Evolutionary conservation across 2,329 filamentous ascomycete genomes (phyloP), one percentile per base, ranked within the genome.

Genomic region (Calonectria pteridis): DNA sequence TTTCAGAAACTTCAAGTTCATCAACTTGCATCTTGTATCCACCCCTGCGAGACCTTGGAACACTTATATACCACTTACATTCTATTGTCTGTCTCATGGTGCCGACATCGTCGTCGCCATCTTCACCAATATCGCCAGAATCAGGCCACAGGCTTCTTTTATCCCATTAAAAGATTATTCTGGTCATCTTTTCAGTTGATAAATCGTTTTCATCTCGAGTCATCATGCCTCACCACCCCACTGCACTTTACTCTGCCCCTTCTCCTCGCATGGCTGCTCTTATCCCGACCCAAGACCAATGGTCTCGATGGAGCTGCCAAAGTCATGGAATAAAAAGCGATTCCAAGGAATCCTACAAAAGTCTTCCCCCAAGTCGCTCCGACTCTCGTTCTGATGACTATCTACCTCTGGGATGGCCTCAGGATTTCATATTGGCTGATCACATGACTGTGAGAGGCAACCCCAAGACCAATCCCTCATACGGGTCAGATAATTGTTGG

Each of bases 21-120:
- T 65, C 55, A 49, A 55, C 67, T 74, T 75, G 26, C 75, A 78
- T 80, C 78, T 67, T 65, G 71, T 72, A 58, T 62, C 62, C 71
- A 31, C 68, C 40, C 53, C 43, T 40, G 43, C 66, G 51, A 73
- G 28, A 62, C 64, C 43, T 49, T 62, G 68, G 6, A 64, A 64
- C 69, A 67, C 53, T 59, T 66, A 65, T 73, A 64, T 46, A 55
- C 46, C 10, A 63, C 33, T 46, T 35, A 28, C 29, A 50, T 43
- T 16, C 26, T 35, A 13, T 28, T 49, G 26, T 20, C 46, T 26
- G 26, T 23, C 26, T 29, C 14, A 67, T 71, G 43, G 35, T 37
- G 20, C 23, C 33, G 46, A 37, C 58, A 59, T 68, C 65, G 55
- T 71, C 68, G 65, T 59, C 35, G 29, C 64, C 63, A 40, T 50